Percentiles rank a stretch among this genome's conserved stretches.
phyloP scores from a whole-genome alignment of 2,329 filamentous ascomycete genomes.

The Penicillium vulpinum region DNA sequence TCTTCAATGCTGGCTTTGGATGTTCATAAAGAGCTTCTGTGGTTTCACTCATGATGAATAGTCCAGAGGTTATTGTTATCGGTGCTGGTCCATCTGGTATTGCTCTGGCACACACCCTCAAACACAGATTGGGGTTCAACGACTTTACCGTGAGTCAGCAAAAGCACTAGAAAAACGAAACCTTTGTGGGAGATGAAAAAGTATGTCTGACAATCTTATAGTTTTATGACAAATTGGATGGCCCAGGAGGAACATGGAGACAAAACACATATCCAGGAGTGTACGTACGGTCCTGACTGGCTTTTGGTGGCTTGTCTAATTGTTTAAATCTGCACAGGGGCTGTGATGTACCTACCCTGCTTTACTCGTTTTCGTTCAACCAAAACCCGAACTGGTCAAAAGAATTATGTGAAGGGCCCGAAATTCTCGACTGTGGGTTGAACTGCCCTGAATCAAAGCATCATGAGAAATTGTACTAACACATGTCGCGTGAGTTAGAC shows the following conservation, averaged over 20 bases:
- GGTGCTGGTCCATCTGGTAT: slow-evolving; percentile 38
- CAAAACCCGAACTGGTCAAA: slow-evolving; percentile 40
- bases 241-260: slow-evolving; percentile 10
- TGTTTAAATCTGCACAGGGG: neutral
- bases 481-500: slow-evolving; percentile 10
- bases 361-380: slow-evolving; percentile 44
- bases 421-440: slow-evolving; percentile 34
- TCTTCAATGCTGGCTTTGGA: neutral
- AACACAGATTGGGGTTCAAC: slow-evolving; percentile 32
- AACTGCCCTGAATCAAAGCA: neutral
- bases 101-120: slow-evolving; percentile 35
- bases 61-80: slow-evolving; percentile 30
- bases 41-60: neutral
- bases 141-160: slow-evolving; percentile 26
- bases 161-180: neutral
- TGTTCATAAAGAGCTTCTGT: neutral
- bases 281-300: neutral
- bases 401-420: slow-evolving; percentile 32
- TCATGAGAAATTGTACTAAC: neutral
- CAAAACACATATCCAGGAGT: slow-evolving; percentile 12
- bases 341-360: slow-evolving; percentile 31
- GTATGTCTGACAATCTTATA: neutral
- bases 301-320: neutral
- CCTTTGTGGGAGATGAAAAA: no score
- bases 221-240: slow-evolving; percentile 16